A percentile compares a stretch with the other conserved stretches of the same genome.
These are phyloP conservation scores for Pyricularia sp. DNA, from an alignment of 2,329 filamentous ascomycete species.

Conservation along the genomic window DNA sequence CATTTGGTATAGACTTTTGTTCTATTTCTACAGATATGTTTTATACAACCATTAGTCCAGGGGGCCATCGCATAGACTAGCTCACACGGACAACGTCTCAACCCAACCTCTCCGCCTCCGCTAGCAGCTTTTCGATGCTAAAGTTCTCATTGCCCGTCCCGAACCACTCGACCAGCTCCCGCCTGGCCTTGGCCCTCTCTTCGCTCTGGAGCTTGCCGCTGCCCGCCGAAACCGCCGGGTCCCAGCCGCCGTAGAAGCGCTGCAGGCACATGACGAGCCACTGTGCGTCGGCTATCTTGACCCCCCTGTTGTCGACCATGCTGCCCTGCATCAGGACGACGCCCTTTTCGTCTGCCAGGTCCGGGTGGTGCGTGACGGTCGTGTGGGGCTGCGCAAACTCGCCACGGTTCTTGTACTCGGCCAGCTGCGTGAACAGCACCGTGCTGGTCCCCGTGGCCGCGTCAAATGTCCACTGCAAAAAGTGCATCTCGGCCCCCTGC, in stretches of 20 bases:
- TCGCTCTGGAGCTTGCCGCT: not conserved
- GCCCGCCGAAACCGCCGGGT: constrained; percentile 24
- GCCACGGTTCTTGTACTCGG: constrained; percentile 81
- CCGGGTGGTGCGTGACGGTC: constrained; percentile 81
- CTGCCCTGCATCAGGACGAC: constrained; percentile 77
- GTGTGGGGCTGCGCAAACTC: constrained; percentile 89
- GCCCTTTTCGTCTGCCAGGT: constrained; percentile 60
- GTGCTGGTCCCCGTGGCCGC: constrained; percentile 48
- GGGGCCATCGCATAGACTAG: not conserved
- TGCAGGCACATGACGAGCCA: constrained; percentile 90
- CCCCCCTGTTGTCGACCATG: constrained; percentile 62
- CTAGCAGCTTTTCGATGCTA: constrained; percentile 70
- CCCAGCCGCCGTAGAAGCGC: constrained; percentile 72
- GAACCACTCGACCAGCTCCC: constrained; percentile 69
- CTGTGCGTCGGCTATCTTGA: constrained; percentile 68
- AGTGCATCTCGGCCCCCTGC: constrained; percentile 80
- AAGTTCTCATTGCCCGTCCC: constrained; percentile 65
- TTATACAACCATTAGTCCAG: not conserved
- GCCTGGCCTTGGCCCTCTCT: constrained; percentile 49
- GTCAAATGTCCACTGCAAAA: constrained; percentile 92
- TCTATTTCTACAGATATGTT: not conserved
- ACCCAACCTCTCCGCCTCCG: constrained; percentile 74
- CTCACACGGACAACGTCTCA: constrained; percentile 16
- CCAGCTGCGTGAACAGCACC: constrained; percentile 86
- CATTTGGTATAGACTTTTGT: not conserved